Evolutionary conservation across 129 eudicot species (phyloP).

Genomic region (Arctium minus): DNA sequence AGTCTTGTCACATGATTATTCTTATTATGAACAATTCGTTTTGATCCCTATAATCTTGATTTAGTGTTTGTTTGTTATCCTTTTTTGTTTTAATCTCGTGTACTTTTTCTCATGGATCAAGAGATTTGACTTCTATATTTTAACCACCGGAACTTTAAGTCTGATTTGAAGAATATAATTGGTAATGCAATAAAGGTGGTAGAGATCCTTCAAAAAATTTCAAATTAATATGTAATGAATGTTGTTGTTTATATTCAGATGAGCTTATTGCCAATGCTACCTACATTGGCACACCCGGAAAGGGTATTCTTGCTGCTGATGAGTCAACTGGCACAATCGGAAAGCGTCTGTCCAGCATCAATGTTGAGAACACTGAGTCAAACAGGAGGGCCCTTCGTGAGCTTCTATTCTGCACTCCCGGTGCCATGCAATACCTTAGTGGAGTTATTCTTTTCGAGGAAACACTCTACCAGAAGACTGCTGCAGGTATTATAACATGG

Average conservation of each 20-base stretch:
- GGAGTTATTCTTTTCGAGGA: conserved; percentile 67
- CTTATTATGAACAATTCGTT: neutral
- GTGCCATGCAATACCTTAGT: conserved; percentile 45
- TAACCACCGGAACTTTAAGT: neutral
- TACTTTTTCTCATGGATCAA: neutral
- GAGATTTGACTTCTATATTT: neutral
- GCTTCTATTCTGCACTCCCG: conserved; percentile 70
- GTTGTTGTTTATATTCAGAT: conserved; percentile 20
- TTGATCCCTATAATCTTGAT: neutral
- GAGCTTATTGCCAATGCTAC: conserved; percentile 56
- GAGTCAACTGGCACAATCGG: conserved; percentile 73
- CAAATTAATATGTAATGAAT: neutral
- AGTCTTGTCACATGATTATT: neutral
- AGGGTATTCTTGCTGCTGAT: conserved; percentile 66
- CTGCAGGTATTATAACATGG: conserved; percentile 32
- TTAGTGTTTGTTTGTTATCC: neutral
- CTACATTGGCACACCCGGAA: conserved; percentile 58
- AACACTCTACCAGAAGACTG: conserved; percentile 61
- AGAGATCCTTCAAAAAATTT: neutral
- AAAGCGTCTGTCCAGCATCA: conserved; percentile 56
- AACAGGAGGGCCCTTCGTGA: conserved; percentile 58
- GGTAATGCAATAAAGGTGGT: neutral
- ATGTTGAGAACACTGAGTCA: conserved; percentile 49
- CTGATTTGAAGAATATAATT: neutral
- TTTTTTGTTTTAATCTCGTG: neutral